Evolutionary conservation across 768 basidiomycete genomes (phyloP).

Genomic region (Mycena pura): DNA sequence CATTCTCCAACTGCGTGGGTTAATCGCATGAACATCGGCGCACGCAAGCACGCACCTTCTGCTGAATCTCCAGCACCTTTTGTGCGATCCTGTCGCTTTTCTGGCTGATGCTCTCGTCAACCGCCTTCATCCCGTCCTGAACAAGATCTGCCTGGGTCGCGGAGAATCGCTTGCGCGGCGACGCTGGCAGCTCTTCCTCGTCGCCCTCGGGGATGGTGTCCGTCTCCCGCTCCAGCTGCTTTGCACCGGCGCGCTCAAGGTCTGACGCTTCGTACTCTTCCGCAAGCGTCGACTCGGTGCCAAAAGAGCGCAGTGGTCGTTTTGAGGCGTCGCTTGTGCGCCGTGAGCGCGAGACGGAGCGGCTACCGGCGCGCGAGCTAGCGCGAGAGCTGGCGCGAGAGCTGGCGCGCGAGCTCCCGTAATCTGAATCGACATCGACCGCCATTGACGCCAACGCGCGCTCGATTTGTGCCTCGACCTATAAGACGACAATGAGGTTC

Average conservation of each 20-base stretch:
- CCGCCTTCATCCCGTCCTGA: slow-evolving; percentile 85
- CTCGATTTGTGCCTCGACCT: slow-evolving; percentile 88
- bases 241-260: slow-evolving; percentile 38
- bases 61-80: slow-evolving; percentile 88
- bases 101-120: slow-evolving; percentile 83
- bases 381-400: slow-evolving; percentile 70
- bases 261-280: slow-evolving; percentile 63
- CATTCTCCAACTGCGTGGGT: slow-evolving; percentile 69
- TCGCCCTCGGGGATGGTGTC: slow-evolving; percentile 63
- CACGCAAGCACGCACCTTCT: slow-evolving; percentile 67
- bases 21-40: slow-evolving; percentile 12
- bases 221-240: slow-evolving; percentile 52
- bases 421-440: slow-evolving; percentile 81
- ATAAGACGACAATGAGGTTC: not conserved
- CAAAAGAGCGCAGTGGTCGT: slow-evolving; percentile 70
- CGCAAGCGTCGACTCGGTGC: slow-evolving; percentile 82
- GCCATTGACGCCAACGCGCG: slow-evolving; percentile 86
- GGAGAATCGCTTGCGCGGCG: slow-evolving; percentile 75
- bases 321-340: slow-evolving; percentile 65
- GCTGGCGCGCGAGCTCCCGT: slow-evolving; percentile 69
- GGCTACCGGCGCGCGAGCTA: slow-evolving; percentile 65
- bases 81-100: slow-evolving; percentile 88
- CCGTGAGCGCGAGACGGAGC: slow-evolving; percentile 63
- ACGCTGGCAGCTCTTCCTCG: slow-evolving; percentile 54
- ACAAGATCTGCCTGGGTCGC: slow-evolving; percentile 66